Base-by-base conservation (phyloP, 2,329 filamentous ascomycete genomes). In the Talaromyces sp. region DNA sequence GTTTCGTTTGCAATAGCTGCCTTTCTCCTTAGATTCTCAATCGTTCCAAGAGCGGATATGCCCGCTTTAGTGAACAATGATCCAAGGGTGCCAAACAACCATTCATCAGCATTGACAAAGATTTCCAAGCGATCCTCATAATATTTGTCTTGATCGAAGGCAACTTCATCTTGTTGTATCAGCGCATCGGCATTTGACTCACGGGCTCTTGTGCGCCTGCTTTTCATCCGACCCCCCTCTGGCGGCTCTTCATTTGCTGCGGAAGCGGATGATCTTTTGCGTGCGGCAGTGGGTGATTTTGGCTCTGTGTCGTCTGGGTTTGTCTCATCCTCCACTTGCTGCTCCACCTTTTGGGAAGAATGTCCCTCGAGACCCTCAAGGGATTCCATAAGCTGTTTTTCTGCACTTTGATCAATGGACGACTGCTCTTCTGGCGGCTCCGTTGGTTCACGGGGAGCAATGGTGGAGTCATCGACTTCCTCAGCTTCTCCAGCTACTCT, bases 201-300 rank as follows among this genome's bases (percentile, higher is more conserved):
- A 55, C 85, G 78, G 27, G 83, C 82, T 47, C 83, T 80, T 16
- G 84, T 80, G 32, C 85, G 78, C 62, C 84, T 84, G 65, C 84
- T 86, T 62, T 84, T 83, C 11, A 75, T 72, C 43, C 84, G 77
- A 17, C 79, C 78, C 45, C 80, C 80, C 55, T 86, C 84, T 11
- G 73, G 73, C 11, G 75, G 77, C 47, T 86, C 85, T 2, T 83
- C 78, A 24, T 85, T 75, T 9, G 81, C 82, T 44, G 83, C 81
- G 17, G 80, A 82, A 47, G 85, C 81, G 13, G 81, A 82, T 2
- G 84, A 86, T 51, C 85, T 76, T 67, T 87, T 87, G 17, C 84
- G 77, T 19, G 73, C 72, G 4, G 71, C 63, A 43, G 64, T 70
- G n/a, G 74, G 67, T 43, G 58, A 58, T 47, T 75, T 77, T 24